Base-by-base conservation (phyloP, 2,329 filamentous ascomycete genomes). In the Diaporthe sp. region DNA sequence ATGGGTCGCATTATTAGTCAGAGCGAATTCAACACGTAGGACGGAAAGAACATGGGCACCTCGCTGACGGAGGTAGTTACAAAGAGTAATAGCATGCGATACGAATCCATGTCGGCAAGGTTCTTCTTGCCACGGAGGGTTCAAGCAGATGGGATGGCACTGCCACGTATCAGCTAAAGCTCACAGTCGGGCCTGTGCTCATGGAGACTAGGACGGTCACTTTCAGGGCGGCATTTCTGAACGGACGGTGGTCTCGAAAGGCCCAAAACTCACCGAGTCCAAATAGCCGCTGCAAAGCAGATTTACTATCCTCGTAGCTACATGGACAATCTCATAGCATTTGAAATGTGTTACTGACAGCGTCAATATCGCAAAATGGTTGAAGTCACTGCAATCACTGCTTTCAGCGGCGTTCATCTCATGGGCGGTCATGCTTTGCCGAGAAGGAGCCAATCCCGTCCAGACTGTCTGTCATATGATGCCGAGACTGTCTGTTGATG, bases 161-260 rank as follows among this genome's bases (percentile, higher is more conserved):
- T 61, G 58, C 58, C 58, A 33, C 40, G 60, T 64, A 64, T 64
- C 60, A 64, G 60, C 30, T 22, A 30, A 28, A 64, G 60, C 19
- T 47, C 40, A 19, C 40, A 33, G n/a, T 7, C 60, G 42, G 60
- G 40, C 25, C 40, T 22, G 28, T 33, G 40, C 28, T 19, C 19
- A 30, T 19, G 38, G n/a, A 5, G 38, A 28, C 38, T 61, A 10
- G n/a, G 40, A 30, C 25, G 22, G 35, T 19, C 38, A 22, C 12
- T 2, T 9, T 45, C 55, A 58, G 38, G 55, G 38, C 58, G 25
- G 58, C n/a, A 38, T 19, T 45, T 40, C 35, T 30, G 15, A 30
- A 47, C 47, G 5, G 22, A 47, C 22, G 7, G 28, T 7, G 28
- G 25, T 8, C 17, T 12, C 40, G n/a, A 6, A 10, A 15, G n/a